These are phyloP conservation scores for Citrus australasica DNA, from an alignment of 345 rosid genomes.

Conservation along the genomic window DNA sequence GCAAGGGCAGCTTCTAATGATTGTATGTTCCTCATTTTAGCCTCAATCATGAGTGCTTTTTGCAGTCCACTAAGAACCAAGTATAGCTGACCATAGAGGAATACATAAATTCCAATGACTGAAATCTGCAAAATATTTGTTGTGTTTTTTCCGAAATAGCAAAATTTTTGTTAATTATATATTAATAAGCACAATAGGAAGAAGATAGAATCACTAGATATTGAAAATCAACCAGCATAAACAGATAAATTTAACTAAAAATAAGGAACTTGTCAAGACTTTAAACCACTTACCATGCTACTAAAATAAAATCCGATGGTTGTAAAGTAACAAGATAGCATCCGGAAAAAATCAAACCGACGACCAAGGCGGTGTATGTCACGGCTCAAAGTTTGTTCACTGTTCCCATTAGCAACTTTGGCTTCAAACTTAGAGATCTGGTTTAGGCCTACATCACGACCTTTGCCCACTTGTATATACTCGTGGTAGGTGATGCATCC, in stretches of 20 bases:
- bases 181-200: constrained; percentile 9
- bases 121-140: constrained; percentile 51
- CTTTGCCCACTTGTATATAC: constrained; percentile 96
- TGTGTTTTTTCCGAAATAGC: not conserved
- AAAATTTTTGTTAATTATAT: not conserved
- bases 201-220: not conserved
- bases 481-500: constrained; percentile 86
- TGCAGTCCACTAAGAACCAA: constrained; percentile 94
- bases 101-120: constrained; percentile 75
- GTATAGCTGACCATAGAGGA: constrained; percentile 92
- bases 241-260: not conserved
- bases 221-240: not conserved
- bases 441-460: constrained; percentile 96
- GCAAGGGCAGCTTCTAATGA: constrained; percentile 96
- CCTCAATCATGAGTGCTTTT: constrained; percentile 62
- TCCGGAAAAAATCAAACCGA: constrained; percentile 90
- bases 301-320: constrained; percentile 94
- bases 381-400: constrained; percentile 93
- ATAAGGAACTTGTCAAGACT: not conserved
- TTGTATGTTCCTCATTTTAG: constrained; percentile 69
- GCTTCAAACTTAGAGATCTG: constrained; percentile 98
- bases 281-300: constrained; percentile 57
- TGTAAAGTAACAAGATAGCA: constrained; percentile 94
- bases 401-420: constrained; percentile 94
- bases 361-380: constrained; percentile 86